These are phyloP conservation scores for Alternaria panax DNA, from an alignment of 2,329 filamentous ascomycete species.

Conservation along the genomic window DNA sequence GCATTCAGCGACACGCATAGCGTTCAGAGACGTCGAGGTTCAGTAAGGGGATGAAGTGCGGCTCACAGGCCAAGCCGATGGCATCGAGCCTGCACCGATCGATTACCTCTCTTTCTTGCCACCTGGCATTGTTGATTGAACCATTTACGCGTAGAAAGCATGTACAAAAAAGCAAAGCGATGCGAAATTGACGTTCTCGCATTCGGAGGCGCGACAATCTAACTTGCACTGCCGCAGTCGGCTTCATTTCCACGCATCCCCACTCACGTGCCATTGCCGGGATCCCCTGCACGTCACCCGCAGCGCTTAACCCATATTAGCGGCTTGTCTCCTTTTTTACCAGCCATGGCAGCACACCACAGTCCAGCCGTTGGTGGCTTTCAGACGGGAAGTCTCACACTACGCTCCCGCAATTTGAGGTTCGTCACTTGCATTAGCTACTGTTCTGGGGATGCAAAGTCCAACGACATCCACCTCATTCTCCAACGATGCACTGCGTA, in stretches of 20 bases:
- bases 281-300: slow-evolving; percentile 11
- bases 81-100: slow-evolving; percentile 68
- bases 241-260: slow-evolving; percentile 26
- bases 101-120: slow-evolving; percentile 73
- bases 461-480: neutral
- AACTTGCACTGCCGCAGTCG: slow-evolving; percentile 10
- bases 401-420: slow-evolving; percentile 1
- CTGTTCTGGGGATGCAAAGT: slow-evolving; percentile 7
- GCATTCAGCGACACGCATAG: slow-evolving; percentile 69
- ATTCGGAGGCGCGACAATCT: slow-evolving; percentile 5
- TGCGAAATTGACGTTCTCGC: neutral
- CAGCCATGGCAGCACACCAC: slow-evolving; percentile 13
- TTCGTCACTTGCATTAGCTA: slow-evolving; percentile 11
- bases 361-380: slow-evolving; percentile 22
- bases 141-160: neutral
- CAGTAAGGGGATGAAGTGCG: slow-evolving; percentile 61
- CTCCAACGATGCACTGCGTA: neutral
- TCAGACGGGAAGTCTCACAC: slow-evolving; percentile 15
- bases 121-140: slow-evolving; percentile 62
- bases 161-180: slow-evolving; percentile 3
- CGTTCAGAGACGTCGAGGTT: slow-evolving; percentile 62
- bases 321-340: slow-evolving; percentile 10
- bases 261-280: slow-evolving; percentile 19
- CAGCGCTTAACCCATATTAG: slow-evolving; percentile 6
- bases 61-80: slow-evolving; percentile 65